phyloP scores from a whole-genome alignment of 108 stramenopile genomes.

The Pelagomonas calceolata region DNA sequence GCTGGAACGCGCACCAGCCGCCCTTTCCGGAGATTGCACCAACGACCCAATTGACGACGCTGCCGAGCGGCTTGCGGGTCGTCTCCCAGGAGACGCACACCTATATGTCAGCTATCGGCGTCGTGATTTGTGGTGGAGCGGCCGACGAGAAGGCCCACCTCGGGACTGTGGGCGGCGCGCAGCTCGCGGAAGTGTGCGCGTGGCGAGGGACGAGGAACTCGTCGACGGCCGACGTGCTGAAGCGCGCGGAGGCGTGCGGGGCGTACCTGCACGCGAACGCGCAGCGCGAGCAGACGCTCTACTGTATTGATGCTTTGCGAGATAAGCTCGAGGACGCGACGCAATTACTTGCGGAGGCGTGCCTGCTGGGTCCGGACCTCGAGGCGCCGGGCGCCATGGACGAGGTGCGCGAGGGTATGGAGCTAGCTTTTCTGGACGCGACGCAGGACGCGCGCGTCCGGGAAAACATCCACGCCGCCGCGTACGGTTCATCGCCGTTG shows the following conservation, averaged over 20 bases:
- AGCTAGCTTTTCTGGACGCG: too few species aligned
- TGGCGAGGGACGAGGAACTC: conserved; percentile 51
- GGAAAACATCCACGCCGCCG: conserved; percentile 42
- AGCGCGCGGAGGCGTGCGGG: conserved; percentile 54
- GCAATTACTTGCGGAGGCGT: conserved; percentile 56
- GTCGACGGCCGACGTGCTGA: conserved; percentile 34
- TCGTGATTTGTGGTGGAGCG: conserved; percentile 58
- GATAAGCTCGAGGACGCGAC: conserved; percentile 65
- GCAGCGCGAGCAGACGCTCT: conserved; percentile 73
- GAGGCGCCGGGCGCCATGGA: conserved; percentile 49
- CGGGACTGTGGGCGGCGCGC: conserved; percentile 54
- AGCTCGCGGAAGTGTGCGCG: conserved; percentile 79
- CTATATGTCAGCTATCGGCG: conserved; percentile 61
- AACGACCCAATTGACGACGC: conserved; percentile 54
- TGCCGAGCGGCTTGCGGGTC: conserved; percentile 73
- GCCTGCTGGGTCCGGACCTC: conserved; percentile 53
- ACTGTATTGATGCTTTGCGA: conserved; percentile 78
- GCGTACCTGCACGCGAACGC: conserved; percentile 64
- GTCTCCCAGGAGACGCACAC: conserved; percentile 71
- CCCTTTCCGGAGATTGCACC: conserved; percentile 49
- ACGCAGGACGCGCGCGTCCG: conserved; percentile 55
- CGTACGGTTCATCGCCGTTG: conserved; percentile 21
- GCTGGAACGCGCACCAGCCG: conserved; percentile 31
- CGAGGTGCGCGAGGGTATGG: too few species aligned
- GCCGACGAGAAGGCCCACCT: conserved; percentile 46